phyloP scores from a whole-genome alignment of 208 protist genomes.

The Leishmania braziliensis region DNA sequence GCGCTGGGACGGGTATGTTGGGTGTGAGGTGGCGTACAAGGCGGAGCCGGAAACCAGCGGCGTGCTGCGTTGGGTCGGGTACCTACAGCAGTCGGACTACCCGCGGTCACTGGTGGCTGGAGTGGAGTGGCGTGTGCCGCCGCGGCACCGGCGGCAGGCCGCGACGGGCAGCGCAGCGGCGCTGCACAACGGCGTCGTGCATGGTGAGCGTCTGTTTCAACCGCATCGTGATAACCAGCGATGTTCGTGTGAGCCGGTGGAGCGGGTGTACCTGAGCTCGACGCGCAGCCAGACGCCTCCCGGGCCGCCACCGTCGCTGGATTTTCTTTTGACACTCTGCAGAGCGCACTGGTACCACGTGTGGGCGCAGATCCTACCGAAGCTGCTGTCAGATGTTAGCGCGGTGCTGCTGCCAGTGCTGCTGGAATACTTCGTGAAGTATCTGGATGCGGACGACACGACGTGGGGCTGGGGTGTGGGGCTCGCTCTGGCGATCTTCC shows the following conservation, averaged over 20 bases:
- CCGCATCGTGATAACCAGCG: conserved; percentile 11
- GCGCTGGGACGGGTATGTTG: conserved; percentile 35
- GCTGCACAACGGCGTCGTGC: conserved; percentile 43
- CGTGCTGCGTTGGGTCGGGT: conserved; percentile 51
- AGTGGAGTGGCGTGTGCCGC: conserved; percentile 49
- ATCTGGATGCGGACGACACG: conserved; percentile 27
- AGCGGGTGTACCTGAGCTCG: conserved; percentile 27
- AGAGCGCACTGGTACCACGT: conserved; percentile 40
- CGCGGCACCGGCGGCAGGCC: conserved; percentile 25
- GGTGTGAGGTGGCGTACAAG: conserved; percentile 36
- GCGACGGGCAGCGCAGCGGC: neutral
- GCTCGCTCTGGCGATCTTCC: conserved; percentile 38
- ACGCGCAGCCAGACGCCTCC: conserved; percentile 4
- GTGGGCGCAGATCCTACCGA: conserved; percentile 32
- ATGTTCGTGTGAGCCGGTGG: conserved; percentile 45
- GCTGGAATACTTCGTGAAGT: conserved; percentile 50
- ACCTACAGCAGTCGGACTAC: conserved; percentile 44
- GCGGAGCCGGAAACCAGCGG: conserved; percentile 40
- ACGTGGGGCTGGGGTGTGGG: conserved; percentile 26
- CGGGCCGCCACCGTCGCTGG: conserved; percentile 16
- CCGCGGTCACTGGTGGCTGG: conserved; percentile 40
- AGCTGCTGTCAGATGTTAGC: conserved; percentile 35
- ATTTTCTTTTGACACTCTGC: conserved; percentile 33
- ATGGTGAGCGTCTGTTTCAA: conserved; percentile 47
- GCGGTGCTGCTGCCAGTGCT: conserved; percentile 35